These are phyloP conservation scores for Taxillus chinensis DNA, from an alignment of 164 flowering plant genomes.

Conservation along the genomic window DNA sequence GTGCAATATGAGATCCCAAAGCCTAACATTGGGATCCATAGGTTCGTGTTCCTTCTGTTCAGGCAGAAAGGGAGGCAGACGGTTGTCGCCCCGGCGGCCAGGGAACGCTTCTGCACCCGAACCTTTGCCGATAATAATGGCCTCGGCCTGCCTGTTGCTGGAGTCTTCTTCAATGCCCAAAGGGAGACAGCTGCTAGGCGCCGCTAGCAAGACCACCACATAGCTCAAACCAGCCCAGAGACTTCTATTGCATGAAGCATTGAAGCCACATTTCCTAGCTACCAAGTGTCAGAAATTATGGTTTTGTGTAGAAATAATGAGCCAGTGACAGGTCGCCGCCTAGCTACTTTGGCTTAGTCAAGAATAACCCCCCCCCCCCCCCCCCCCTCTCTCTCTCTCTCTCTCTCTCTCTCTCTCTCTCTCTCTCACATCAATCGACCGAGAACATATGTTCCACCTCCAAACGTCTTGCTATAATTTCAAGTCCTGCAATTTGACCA, in stretches of 20 bases:
- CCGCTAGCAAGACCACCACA: conserved; percentile 18
- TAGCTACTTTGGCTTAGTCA: not conserved
- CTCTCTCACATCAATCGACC: not conserved
- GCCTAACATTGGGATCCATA: conserved; percentile 90
- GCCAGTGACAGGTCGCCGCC: not conserved
- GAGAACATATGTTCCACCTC: too few relatives aligned
- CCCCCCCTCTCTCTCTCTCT: not conserved
- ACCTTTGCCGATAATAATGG: conserved; percentile 57
- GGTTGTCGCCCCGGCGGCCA: conserved; percentile 34
- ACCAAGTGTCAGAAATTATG: not conserved
- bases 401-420: not conserved
- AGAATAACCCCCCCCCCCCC: too few relatives aligned
- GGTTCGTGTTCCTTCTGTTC: conserved; percentile 71
- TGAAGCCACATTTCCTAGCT: not conserved
- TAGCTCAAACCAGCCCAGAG: not conserved
- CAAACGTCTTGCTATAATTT: too few relatives aligned
- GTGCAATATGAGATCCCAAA: conserved; percentile 68
- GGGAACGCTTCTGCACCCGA: conserved; percentile 57
- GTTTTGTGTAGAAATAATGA: not conserved
- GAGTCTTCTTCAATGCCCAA: conserved; percentile 78
- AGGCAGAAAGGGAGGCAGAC: conserved; percentile 55
- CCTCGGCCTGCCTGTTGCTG: conserved; percentile 79
- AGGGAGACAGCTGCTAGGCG: conserved; percentile 86
- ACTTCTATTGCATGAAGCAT: too few relatives aligned
- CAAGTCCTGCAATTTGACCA: too few relatives aligned